phyloP scores from a whole-genome alignment of 495 filamentous ascomycete genomes.

The Penicillium ochrochloron region DNA sequence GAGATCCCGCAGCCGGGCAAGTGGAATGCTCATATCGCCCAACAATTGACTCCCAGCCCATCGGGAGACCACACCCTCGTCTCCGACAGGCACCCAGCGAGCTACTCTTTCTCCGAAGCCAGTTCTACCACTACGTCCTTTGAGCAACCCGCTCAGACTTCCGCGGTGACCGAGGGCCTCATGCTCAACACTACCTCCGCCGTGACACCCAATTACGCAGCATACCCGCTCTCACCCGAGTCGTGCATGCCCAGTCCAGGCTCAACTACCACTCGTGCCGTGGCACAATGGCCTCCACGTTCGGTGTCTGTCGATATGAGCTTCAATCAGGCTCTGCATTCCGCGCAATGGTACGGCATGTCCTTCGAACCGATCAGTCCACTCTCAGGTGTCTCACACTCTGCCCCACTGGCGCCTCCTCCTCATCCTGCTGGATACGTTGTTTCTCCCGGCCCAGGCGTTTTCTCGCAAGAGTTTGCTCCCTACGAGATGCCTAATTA shows the following conservation, averaged over 20 bases:
- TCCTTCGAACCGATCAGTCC: constrained; percentile 39
- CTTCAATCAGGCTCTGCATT: constrained; percentile 24
- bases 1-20: constrained; percentile 24
- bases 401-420: constrained; percentile 36
- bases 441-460: constrained; percentile 24
- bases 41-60: constrained; percentile 35
- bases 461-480: constrained; percentile 29
- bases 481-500: constrained; percentile 29
- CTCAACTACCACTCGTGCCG: constrained; percentile 14
- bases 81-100: constrained; percentile 23
- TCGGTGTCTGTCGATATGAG: constrained; percentile 34
- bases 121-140: constrained; percentile 36
- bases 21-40: constrained; percentile 33
- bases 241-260: constrained; percentile 34
- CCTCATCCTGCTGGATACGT: constrained; percentile 31
- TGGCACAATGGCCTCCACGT: constrained; percentile 29
- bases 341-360: constrained; percentile 42
- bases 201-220: constrained; percentile 29
- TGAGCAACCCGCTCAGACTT: constrained; percentile 37
- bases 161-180: constrained; percentile 26
- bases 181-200: constrained; percentile 32
- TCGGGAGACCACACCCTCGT: constrained; percentile 32
- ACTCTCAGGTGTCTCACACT: constrained; percentile 31
- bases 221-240: constrained; percentile 35
- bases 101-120: constrained; percentile 20